These are phyloP conservation scores for Fusarium sp. DNA, from an alignment of 2,329 filamentous ascomycete genomes.

Conservation along the genomic window DNA sequence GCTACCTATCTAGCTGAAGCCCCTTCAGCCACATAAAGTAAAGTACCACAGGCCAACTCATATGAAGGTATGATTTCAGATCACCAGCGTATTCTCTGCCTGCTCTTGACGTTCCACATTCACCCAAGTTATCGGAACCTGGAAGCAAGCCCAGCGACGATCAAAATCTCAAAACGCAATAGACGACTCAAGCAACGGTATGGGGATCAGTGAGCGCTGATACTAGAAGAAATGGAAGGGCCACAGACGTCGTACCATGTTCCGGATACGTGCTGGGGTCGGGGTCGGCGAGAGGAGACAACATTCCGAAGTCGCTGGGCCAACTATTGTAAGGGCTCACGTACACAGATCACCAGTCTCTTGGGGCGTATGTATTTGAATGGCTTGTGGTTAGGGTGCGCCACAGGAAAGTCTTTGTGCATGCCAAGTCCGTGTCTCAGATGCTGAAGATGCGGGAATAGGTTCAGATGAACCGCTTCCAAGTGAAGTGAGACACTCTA, in stretches of 20 bases:
- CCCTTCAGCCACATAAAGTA: background rate
- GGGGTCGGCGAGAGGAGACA: conserved; percentile 7
- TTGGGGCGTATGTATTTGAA: background rate
- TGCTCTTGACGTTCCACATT: background rate
- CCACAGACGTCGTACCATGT: background rate
- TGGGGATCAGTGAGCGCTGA: rapidly evolving
- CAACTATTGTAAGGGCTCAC: background rate
- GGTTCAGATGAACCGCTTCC: background rate
- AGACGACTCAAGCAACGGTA: background rate
- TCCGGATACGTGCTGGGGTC: conserved; percentile 27
- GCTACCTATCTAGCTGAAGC: background rate
- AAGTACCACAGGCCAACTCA: background rate
- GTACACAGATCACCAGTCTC: background rate
- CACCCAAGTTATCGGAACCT: background rate
- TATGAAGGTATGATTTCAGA: background rate
- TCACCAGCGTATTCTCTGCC: background rate
- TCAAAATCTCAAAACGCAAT: background rate
- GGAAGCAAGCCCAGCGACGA: background rate
- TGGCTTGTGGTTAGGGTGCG: background rate
- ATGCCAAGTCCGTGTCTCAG: background rate
- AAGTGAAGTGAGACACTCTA: background rate
- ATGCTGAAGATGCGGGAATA: background rate
- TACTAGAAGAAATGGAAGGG: conserved; percentile 1
- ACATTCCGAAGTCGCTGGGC: conserved; percentile 8
- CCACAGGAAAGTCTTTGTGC: background rate